Percentiles rank a stretch among this genome's conserved stretches.
Conservation (phyloP, 257 asterid species). For the Striga asiatica region DNA sequence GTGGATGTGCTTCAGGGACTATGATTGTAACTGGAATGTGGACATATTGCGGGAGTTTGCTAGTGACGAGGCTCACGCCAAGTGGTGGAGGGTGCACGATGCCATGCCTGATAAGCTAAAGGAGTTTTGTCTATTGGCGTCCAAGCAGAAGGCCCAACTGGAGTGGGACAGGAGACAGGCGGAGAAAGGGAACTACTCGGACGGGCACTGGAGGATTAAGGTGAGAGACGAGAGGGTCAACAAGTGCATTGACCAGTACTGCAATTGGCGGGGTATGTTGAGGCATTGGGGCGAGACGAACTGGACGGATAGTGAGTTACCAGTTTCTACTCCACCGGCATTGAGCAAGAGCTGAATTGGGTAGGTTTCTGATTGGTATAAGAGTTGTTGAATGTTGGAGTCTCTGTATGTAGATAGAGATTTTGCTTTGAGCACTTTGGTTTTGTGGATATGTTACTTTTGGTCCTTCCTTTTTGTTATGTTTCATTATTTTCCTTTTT, state of each 20-base stretch:
- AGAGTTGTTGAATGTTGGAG: too few relatives aligned
- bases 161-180: neutral
- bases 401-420: neutral
- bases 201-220: neutral
- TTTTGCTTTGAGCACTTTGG: neutral
- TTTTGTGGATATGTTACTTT: neutral
- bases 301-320: neutral
- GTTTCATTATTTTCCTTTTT: neutral
- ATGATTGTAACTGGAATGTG: constrained; percentile 84
- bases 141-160: neutral
- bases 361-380: too few relatives aligned
- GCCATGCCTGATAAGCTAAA: neutral
- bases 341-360: neutral
- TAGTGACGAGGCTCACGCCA: constrained; percentile 36
- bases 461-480: neutral
- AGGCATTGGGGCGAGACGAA: neutral
- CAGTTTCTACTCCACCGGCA: neutral
- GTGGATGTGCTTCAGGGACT: constrained; percentile 81
- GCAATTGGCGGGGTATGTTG: neutral
- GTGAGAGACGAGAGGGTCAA: neutral
- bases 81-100: neutral
- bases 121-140: neutral
- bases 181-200: neutral
- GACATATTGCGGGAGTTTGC: constrained; percentile 76
- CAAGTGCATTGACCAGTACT: neutral